A percentile compares a stretch with the other conserved stretches of the same genome.
Conservation (phyloP, 2,329 filamentous ascomycete species). For the Ceratocystis diversiconidia region DNA sequence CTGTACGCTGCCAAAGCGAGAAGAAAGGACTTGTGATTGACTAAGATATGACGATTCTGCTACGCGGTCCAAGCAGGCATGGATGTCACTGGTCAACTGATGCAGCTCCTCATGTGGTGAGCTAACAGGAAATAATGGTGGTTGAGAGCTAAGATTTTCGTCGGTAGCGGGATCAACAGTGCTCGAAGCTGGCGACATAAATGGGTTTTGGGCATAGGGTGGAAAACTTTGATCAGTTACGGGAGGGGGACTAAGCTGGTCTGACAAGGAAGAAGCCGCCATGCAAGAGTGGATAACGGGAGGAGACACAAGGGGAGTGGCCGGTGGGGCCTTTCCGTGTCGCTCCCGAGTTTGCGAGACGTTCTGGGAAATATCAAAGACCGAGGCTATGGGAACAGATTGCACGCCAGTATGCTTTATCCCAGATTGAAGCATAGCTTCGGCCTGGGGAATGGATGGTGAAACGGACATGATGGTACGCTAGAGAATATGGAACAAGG, state of each 20-base stretch:
- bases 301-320: constrained; percentile 14
- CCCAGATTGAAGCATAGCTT: neutral
- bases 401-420: neutral
- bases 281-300: constrained; percentile 14
- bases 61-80: constrained; percentile 12
- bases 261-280: neutral
- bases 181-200: constrained; percentile 16
- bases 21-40: constrained; percentile 1
- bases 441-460: neutral
- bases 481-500: neutral
- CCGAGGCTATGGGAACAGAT: constrained; percentile 9
- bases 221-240: neutral
- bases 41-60: constrained; percentile 1
- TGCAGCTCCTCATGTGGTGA: neutral
- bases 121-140: constrained; percentile 5
- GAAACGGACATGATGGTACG: neutral
- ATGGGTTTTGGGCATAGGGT: neutral
- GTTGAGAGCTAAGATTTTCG: neutral
- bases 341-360: constrained; percentile 13
- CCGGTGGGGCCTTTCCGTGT: neutral
- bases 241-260: constrained; percentile 10
- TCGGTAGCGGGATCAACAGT: constrained; percentile 9
- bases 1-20: neutral
- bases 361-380: constrained; percentile 15
- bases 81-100: constrained; percentile 6